These are phyloP conservation scores for Phytophthora gonapodyides DNA, from an alignment of 352 stramenopile species.

Conservation along the genomic window DNA sequence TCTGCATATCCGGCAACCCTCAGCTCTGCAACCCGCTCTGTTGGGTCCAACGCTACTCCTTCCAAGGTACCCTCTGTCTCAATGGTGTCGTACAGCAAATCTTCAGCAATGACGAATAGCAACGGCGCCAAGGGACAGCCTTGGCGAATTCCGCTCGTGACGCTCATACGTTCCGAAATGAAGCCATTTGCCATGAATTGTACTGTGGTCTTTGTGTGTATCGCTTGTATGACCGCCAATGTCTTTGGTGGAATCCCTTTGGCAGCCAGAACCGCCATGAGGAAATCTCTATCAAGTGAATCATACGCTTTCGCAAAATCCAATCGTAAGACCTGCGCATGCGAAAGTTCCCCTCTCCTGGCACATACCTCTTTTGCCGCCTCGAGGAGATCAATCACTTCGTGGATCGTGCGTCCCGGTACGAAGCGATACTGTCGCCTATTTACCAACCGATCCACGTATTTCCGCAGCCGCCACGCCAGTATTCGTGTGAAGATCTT, in stretches of 20 bases:
- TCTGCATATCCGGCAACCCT: too few relatives aligned
- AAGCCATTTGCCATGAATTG: too few relatives aligned
- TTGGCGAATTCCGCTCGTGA: too few relatives aligned
- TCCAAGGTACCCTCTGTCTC: too few relatives aligned
- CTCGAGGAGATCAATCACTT: conserved; percentile 1
- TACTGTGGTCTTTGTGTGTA: background rate
- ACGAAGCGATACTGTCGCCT: conserved; percentile 5
- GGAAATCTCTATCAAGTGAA: background rate
- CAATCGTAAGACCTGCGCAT: conserved; percentile 3
- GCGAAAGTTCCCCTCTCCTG: background rate
- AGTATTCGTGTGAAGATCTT: conserved; percentile 1
- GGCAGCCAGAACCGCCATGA: background rate
- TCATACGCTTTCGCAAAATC: conserved; percentile 14
- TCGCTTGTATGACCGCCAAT: background rate
- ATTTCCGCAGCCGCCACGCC: background rate
- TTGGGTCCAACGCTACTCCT: too few relatives aligned
- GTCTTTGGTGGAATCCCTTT: background rate
- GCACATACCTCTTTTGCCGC: background rate
- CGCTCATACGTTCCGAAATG: too few relatives aligned
- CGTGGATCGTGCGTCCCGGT: background rate
- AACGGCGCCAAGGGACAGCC: too few relatives aligned
- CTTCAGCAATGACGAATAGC: too few relatives aligned
- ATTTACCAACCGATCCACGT: background rate
- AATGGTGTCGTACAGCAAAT: too few relatives aligned
- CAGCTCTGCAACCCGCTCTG: too few relatives aligned